A percentile compares a stretch with the other conserved stretches of the same genome.
phyloP scores from a whole-genome alignment of 2,329 filamentous ascomycete species.

The Calonectria montana region DNA sequence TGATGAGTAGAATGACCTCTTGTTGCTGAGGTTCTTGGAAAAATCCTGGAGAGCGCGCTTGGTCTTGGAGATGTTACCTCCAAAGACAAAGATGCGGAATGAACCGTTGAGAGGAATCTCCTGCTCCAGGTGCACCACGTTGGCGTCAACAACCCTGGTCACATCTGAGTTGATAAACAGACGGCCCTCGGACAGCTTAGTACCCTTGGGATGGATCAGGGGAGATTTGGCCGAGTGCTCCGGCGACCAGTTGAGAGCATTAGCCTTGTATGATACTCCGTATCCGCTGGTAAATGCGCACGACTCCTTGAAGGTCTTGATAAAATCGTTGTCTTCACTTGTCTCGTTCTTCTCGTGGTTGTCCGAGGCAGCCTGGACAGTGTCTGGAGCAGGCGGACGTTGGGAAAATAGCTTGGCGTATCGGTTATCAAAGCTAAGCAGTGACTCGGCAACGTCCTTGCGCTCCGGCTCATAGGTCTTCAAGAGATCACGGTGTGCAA shows the following conservation, averaged over 20 bases:
- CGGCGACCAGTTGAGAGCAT: constrained; percentile 85
- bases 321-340: constrained; percentile 78
- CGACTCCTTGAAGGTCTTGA: constrained; percentile 89
- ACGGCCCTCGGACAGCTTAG: constrained; percentile 77
- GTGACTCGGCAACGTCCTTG: constrained; percentile 83
- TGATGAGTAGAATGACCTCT: constrained; percentile 77
- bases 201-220: constrained; percentile 74
- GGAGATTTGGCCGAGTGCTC: constrained; percentile 77
- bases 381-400: constrained; percentile 76
- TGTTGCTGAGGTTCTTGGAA: constrained; percentile 70
- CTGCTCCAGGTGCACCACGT: constrained; percentile 90
- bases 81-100: constrained; percentile 88
- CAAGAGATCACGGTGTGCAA: constrained; percentile 79
- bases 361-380: constrained; percentile 75
- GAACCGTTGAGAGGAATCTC: constrained; percentile 89
- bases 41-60: constrained; percentile 77
- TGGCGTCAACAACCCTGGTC: constrained; percentile 88
- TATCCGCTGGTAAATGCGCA: constrained; percentile 96
- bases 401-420: constrained; percentile 93
- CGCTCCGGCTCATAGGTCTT: constrained; percentile 90
- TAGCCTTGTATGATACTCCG: constrained; percentile 86
- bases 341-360: constrained; percentile 40
- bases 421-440: constrained; percentile 87
- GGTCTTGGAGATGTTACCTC: constrained; percentile 72
- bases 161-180: constrained; percentile 84